Conservation (phyloP, 495 filamentous ascomycete genomes). For the Aspergillus bridgeri region DNA sequence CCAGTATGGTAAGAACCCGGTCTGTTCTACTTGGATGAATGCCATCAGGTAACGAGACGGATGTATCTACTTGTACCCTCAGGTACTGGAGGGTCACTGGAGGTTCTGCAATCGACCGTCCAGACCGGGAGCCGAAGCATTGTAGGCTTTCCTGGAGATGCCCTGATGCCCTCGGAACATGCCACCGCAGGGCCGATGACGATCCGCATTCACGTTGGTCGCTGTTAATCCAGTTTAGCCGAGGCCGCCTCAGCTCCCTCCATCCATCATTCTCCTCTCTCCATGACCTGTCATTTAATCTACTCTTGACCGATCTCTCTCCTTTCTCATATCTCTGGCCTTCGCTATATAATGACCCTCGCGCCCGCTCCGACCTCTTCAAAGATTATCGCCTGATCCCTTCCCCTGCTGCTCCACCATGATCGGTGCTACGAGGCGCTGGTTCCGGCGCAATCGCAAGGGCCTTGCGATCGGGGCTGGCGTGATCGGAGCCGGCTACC, state of each 20-base stretch:
- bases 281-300: conserved; percentile 5
- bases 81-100: too few species aligned
- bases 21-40: too few species aligned
- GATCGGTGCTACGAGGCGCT: conserved; percentile 78
- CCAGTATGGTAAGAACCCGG: too few species aligned
- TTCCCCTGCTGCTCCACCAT: conserved; percentile 47
- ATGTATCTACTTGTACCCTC: too few species aligned
- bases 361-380: conserved; percentile 3
- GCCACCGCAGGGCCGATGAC: neutral
- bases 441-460: conserved; percentile 89
- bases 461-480: conserved; percentile 83
- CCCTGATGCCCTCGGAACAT: neutral
- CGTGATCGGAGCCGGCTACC: conserved; percentile 82
- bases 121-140: too few species aligned
- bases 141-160: too few species aligned
- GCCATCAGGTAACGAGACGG: too few species aligned
- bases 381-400: conserved; percentile 10
- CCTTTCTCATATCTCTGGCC: conserved; percentile 6
- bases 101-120: too few species aligned
- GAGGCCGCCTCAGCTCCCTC: conserved; percentile 31
- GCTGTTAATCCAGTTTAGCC: conserved; percentile 25
- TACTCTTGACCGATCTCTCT: conserved; percentile 2
- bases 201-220: conserved; percentile 1
- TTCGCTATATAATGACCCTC: neutral
- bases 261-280: conserved; percentile 14